Conservation (phyloP, 331 rosid species). For the Ulmus americana region DNA sequence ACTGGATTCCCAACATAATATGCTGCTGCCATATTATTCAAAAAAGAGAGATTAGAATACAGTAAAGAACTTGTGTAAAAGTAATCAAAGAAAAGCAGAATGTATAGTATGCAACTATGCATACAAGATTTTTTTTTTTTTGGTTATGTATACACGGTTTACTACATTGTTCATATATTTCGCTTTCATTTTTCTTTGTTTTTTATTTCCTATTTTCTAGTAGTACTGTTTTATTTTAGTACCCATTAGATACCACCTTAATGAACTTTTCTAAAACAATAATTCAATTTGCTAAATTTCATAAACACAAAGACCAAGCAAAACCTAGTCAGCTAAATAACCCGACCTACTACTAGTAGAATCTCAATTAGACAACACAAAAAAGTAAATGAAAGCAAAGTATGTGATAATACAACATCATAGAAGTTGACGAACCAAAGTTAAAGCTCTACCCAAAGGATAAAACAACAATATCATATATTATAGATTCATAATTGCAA, state of each 20-base stretch:
- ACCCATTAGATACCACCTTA: no score
- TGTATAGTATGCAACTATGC: no score
- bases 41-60: conserved; percentile 24
- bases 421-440: not conserved
- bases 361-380: not conserved
- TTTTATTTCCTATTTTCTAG: no score
- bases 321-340: no score
- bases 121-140: no score
- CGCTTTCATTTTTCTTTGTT: no score
- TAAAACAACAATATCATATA: not conserved
- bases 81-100: not conserved
- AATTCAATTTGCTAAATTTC: no score
- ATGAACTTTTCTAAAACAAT: no score
- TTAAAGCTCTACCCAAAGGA: not conserved
- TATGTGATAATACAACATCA: not conserved
- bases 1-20: conserved; percentile 38
- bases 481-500: not conserved
- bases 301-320: no score
- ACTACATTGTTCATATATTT: no score
- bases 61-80: not conserved
- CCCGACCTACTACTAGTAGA: not conserved
- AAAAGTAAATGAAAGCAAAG: not conserved
- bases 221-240: no score
- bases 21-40: conserved; percentile 52
- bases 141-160: no score